A percentile compares a stretch with the other conserved stretches of the same genome.
phyloP scores from a whole-genome alignment of 495 filamentous ascomycete genomes.

The Letharia lupina region DNA sequence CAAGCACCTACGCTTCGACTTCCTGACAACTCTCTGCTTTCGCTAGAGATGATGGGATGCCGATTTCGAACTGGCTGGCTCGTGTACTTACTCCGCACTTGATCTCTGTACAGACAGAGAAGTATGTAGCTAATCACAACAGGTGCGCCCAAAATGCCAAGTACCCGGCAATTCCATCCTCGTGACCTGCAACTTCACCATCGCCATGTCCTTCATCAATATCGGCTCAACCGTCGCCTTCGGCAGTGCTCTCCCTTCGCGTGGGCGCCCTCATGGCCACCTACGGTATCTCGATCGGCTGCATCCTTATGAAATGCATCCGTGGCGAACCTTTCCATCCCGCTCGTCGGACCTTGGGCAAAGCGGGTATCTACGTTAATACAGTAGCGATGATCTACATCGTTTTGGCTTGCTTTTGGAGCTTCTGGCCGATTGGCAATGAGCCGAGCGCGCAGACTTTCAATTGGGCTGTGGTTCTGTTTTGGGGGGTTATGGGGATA shows the following conservation, averaged over 20 bases:
- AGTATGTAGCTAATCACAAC: conserved; percentile 29
- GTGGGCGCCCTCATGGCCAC: conserved; percentile 29
- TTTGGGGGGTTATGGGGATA: neutral
- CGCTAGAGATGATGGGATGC: conserved; percentile 36
- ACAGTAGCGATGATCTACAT: conserved; percentile 30
- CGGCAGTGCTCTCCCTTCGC: conserved; percentile 29
- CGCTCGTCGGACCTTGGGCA: conserved; percentile 30
- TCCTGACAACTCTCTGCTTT: conserved; percentile 36
- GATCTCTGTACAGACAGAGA: conserved; percentile 20
- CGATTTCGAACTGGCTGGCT: conserved; percentile 32
- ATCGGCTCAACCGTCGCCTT: conserved; percentile 34
- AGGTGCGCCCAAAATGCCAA: conserved; percentile 44
- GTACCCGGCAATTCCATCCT: conserved; percentile 41
- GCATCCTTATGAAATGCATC: conserved; percentile 28
- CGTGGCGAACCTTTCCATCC: conserved; percentile 27
- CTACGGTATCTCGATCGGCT: conserved; percentile 33
- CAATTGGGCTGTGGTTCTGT: neutral
- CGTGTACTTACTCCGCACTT: conserved; percentile 15
- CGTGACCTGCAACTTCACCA: conserved; percentile 23
- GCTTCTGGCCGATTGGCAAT: conserved; percentile 22
- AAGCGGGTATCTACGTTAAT: conserved; percentile 31
- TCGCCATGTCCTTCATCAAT: conserved; percentile 32
- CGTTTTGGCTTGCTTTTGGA: conserved; percentile 26
- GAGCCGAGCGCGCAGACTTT: neutral
- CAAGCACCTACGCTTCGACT: conserved; percentile 32